A percentile compares a stretch with the other conserved stretches of the same genome.
phyloP scores from a whole-genome alignment of 75 land plant genomes.

The Larix kaempferi region DNA sequence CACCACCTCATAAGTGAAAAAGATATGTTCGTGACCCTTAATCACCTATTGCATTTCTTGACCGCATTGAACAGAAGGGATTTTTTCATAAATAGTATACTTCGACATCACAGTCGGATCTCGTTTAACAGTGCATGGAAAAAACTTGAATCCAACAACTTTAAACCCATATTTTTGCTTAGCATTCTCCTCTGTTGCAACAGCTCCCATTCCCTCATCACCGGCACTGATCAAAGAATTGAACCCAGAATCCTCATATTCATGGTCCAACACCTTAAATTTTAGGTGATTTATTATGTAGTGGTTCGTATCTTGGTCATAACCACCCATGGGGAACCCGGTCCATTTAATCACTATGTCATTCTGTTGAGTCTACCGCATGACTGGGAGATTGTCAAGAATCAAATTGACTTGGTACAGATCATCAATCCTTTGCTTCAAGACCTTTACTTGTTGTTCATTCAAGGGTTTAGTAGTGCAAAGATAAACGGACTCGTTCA shows the following conservation, averaged over 20 bases:
- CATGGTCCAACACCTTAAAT: constrained; percentile 59
- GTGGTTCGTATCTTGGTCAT: constrained; percentile 28
- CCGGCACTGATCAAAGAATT: constrained; percentile 53
- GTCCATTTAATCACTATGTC: constrained; percentile 64
- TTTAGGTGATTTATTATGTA: constrained; percentile 62
- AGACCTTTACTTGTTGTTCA: constrained; percentile 39
- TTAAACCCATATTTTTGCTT: constrained; percentile 42
- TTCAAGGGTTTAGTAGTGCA: constrained; percentile 42
- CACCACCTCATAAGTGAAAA: constrained; percentile 66
- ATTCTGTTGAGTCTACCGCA: constrained; percentile 46
- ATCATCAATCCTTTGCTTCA: constrained; percentile 67
- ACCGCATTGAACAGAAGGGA: constrained; percentile 4
- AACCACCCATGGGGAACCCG: constrained; percentile 69
- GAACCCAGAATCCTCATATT: constrained; percentile 52
- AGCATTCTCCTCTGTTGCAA: constrained; percentile 28
- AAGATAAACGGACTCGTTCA: constrained; percentile 49
- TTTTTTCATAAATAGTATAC: constrained; percentile 37
- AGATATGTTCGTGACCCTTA: constrained; percentile 34
- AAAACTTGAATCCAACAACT: constrained; percentile 82
- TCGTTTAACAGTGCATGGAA: constrained; percentile 55
- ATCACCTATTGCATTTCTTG: constrained; percentile 38
- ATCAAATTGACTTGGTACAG: constrained; percentile 85
- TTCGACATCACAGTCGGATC: constrained; percentile 26
- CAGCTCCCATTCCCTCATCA: constrained; percentile 45
- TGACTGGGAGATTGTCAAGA: constrained; percentile 80